Conservation (phyloP, 148 eudicot genomes). For the Pharnaceum exiguum region DNA sequence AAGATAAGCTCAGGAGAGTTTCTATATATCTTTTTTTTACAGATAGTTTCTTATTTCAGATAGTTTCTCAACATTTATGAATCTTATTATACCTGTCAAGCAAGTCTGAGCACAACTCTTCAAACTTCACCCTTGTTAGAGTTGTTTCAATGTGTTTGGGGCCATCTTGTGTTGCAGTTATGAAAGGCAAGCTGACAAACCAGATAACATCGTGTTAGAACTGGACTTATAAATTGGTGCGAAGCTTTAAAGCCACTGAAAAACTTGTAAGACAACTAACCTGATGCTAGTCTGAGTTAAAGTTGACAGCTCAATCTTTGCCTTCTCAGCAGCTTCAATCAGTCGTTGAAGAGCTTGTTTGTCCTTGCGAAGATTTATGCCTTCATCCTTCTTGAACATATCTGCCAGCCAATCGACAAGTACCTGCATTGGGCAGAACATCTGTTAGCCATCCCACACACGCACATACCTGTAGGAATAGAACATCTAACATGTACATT, state of each 20-base stretch:
- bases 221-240: not conserved
- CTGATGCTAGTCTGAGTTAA: slow-evolving; percentile 62
- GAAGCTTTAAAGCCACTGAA: not conserved
- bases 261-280: slow-evolving; percentile 15
- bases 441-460: not conserved
- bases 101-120: slow-evolving; percentile 83
- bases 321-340: slow-evolving; percentile 71
- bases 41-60: too few relatives aligned
- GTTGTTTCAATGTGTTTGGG: slow-evolving; percentile 91
- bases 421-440: slow-evolving; percentile 31
- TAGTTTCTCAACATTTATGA: not conserved
- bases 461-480: too few relatives aligned
- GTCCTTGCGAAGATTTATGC: slow-evolving; percentile 65
- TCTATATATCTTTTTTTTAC: too few relatives aligned
- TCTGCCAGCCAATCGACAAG: slow-evolving; percentile 69
- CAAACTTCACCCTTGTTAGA: slow-evolving; percentile 79
- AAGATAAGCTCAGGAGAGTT: not conserved
- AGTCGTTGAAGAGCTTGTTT: slow-evolving; percentile 71
- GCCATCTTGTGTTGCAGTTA: slow-evolving; percentile 89
- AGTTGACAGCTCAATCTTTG: slow-evolving; percentile 72
- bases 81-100: slow-evolving; percentile 71
- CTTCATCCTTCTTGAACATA: slow-evolving; percentile 49
- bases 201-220: slow-evolving; percentile 2
- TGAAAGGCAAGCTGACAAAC: slow-evolving; percentile 65
- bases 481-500: not conserved